A percentile compares a stretch with the other conserved stretches of the same genome.
phyloP scores from a whole-genome alignment of 176 grass and related monocot genomes.

The Eragrostis curvula region DNA sequence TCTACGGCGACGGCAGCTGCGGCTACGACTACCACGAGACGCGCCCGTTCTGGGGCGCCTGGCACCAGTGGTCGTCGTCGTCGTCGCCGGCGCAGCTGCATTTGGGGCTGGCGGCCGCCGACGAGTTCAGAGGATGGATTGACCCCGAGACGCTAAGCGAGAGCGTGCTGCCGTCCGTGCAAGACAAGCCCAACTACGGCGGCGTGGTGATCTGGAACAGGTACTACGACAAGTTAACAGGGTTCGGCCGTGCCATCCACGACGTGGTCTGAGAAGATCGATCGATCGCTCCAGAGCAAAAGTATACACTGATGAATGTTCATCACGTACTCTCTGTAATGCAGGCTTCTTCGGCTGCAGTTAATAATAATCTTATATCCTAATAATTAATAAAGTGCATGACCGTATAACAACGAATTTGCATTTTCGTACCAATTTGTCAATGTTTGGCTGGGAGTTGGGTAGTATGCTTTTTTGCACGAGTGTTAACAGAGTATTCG shows the following conservation, averaged over 20 bases:
- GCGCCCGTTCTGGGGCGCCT: neutral
- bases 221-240: neutral
- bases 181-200: neutral
- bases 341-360: too few species aligned
- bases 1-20: neutral
- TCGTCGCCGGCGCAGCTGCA: neutral
- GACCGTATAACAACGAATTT: too few species aligned
- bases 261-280: neutral
- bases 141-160: neutral
- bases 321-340: too few species aligned
- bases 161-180: neutral
- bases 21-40: constrained; percentile 3
- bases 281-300: too few species aligned
- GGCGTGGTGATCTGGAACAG: neutral
- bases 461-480: too few species aligned
- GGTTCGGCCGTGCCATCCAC: neutral
- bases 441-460: too few species aligned
- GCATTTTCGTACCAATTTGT: too few species aligned
- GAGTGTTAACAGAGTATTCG: too few species aligned
- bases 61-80: neutral
- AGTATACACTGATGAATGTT: too few species aligned
- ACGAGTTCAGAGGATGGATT: neutral
- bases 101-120: neutral
- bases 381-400: too few species aligned
- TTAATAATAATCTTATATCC: too few species aligned